These are phyloP conservation scores for Aspergillus kassunensis DNA, from an alignment of 495 filamentous ascomycete genomes.

Conservation along the genomic window DNA sequence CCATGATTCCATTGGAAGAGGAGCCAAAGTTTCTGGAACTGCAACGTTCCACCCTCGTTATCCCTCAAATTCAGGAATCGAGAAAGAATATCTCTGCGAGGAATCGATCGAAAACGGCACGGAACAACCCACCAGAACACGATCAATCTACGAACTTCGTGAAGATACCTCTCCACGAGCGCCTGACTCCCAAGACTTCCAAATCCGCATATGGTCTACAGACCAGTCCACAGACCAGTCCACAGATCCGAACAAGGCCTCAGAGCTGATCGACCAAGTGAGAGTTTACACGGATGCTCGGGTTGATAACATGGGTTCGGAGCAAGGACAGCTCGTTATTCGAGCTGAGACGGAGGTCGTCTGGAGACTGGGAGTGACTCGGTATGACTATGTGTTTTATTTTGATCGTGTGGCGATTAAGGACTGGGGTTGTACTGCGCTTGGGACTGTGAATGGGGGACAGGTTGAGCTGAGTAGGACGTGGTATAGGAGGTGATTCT, in stretches of 20 bases:
- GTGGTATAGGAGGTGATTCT: not conserved
- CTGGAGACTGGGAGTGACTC: not conserved
- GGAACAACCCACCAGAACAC: not conserved
- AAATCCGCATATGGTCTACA: slow-evolving; percentile 4
- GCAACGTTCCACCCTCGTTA: slow-evolving; percentile 60
- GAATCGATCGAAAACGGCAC: slow-evolving; percentile 11
- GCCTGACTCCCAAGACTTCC: too few relatives aligned
- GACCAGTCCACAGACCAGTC: not conserved
- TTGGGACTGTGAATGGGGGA: not conserved
- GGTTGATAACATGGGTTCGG: not conserved
- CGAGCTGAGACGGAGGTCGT: not conserved
- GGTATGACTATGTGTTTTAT: slow-evolving; percentile 16
- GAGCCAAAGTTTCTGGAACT: slow-evolving; percentile 45
- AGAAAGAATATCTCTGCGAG: slow-evolving; percentile 32
- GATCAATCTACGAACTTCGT: slow-evolving; percentile 15
- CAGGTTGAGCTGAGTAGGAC: not conserved
- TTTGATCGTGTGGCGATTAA: slow-evolving; percentile 33
- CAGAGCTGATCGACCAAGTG: slow-evolving; percentile 3
- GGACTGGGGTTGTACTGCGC: slow-evolving; percentile 22
- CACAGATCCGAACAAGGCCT: not conserved
- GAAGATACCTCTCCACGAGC: slow-evolving; percentile 4
- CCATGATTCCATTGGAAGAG: not conserved
- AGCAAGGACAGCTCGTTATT: not conserved
- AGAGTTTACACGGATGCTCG: not conserved
- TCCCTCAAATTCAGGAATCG: slow-evolving; percentile 17